Conservation (phyloP, 1,284 basidiomycete genomes). For the Pseudozyma sp. region DNA sequence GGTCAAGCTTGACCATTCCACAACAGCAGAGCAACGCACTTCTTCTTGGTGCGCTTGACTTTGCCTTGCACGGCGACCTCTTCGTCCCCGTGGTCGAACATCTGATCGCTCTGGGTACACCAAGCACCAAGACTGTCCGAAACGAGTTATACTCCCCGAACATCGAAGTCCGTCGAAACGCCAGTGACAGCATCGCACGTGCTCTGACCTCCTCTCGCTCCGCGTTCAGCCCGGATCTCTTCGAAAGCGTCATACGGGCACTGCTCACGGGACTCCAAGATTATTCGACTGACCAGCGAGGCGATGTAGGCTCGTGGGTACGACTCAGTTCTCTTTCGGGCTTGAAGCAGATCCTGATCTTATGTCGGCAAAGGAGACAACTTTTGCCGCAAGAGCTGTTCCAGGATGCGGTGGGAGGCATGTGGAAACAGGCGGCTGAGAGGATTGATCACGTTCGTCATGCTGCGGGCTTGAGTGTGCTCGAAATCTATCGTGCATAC, state of each 20-base stretch:
- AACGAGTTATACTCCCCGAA: constrained; percentile 37
- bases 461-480: constrained; percentile 74
- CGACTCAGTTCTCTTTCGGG: constrained; percentile 80
- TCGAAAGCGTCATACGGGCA: constrained; percentile 1
- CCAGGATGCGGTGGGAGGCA: constrained; percentile 70
- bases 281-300: constrained; percentile 91
- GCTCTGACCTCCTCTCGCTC: constrained; percentile 7
- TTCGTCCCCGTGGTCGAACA: constrained; percentile 74
- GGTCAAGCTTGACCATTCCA: constrained; percentile 73
- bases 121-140: constrained; percentile 71
- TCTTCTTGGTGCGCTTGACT: constrained; percentile 80
- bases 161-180: constrained; percentile 79
- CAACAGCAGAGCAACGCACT: constrained; percentile 82
- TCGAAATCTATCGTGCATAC: constrained; percentile 29
- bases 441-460: constrained; percentile 89
- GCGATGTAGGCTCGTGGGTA: constrained; percentile 97
- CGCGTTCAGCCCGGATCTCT: constrained; percentile 2
- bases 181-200: constrained; percentile 75
- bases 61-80: constrained; percentile 73
- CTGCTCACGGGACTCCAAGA: constrained; percentile 79
- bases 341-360: constrained; percentile 74
- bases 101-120: constrained; percentile 75
- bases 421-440: constrained; percentile 90
- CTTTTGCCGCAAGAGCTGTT: constrained; percentile 21
- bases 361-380: constrained; percentile 59